These are phyloP conservation scores for Escallonia rubra DNA, from an alignment of 129 eudicot species.

Conservation along the genomic window DNA sequence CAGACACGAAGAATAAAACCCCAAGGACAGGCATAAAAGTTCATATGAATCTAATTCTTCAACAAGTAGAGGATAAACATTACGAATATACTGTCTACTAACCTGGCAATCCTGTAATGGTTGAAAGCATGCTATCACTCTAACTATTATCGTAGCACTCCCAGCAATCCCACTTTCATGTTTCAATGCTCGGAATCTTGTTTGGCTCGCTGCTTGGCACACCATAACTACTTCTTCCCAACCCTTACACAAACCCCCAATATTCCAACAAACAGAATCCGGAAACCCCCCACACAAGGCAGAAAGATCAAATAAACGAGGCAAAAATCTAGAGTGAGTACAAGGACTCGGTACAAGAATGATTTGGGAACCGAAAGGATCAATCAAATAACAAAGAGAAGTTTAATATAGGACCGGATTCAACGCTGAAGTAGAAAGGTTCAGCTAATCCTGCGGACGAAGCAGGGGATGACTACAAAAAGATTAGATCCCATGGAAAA, in stretches of 20 bases:
- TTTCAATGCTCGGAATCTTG: constrained; percentile 92
- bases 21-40: neutral
- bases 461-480: constrained; percentile 77
- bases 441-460: constrained; percentile 90
- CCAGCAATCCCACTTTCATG: constrained; percentile 92
- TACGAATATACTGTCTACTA: neutral
- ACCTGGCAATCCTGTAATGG: constrained; percentile 97
- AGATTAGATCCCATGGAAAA: constrained; percentile 71
- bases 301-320: neutral
- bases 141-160: constrained; percentile 83
- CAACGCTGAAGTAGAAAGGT: neutral
- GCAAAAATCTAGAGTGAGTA: neutral
- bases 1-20: neutral
- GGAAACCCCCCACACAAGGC: neutral
- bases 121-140: constrained; percentile 97
- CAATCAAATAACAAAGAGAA: neutral
- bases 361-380: neutral
- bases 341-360: neutral
- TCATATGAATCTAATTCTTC: neutral
- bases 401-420: neutral
- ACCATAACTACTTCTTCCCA: constrained; percentile 89
- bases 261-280: constrained; percentile 19
- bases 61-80: neutral
- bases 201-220: constrained; percentile 94
- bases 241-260: constrained; percentile 33